A percentile compares a stretch with the other conserved stretches of the same genome.
phyloP scores from a whole-genome alignment of 495 filamentous ascomycete genomes.

The Aspergillus sclerotiicarbonarius region DNA sequence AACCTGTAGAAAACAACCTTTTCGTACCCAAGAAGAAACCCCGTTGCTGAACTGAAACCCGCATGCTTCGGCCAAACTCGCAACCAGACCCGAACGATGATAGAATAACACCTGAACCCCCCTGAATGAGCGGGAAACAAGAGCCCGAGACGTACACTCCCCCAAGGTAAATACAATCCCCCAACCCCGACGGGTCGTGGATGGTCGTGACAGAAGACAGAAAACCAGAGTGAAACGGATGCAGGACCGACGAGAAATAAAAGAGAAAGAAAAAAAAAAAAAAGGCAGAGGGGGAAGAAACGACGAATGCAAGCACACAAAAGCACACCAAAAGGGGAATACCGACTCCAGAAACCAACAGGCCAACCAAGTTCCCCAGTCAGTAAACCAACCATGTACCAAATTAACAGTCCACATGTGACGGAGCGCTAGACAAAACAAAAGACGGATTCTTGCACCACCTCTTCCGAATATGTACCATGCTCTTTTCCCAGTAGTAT shows the following conservation, averaged over 20 bases:
- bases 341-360: conserved; percentile 33
- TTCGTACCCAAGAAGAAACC: conserved; percentile 9
- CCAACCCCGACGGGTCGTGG: conserved; percentile 8
- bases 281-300: neutral
- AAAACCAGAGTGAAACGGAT: conserved; percentile 1
- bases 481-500: conserved; percentile 26
- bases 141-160: conserved; percentile 21
- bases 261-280: conserved; percentile 12
- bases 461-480: conserved; percentile 28
- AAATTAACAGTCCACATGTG: conserved; percentile 27
- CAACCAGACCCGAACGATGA: conserved; percentile 22
- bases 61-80: conserved; percentile 18
- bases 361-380: conserved; percentile 26
- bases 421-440: conserved; percentile 21
- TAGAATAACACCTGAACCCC: conserved; percentile 20
- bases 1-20: neutral
- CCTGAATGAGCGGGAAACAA: conserved; percentile 20
- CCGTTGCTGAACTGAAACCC: conserved; percentile 17
- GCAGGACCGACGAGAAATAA: conserved; percentile 13
- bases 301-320: conserved; percentile 21
- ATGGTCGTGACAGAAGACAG: conserved; percentile 13
- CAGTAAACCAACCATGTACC: conserved; percentile 31
- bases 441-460: conserved; percentile 20
- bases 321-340: conserved; percentile 24
- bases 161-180: conserved; percentile 22